Evolutionary conservation across 129 eudicot genomes (phyloP).

Genomic region (Chrysanthemum makinoi): DNA sequence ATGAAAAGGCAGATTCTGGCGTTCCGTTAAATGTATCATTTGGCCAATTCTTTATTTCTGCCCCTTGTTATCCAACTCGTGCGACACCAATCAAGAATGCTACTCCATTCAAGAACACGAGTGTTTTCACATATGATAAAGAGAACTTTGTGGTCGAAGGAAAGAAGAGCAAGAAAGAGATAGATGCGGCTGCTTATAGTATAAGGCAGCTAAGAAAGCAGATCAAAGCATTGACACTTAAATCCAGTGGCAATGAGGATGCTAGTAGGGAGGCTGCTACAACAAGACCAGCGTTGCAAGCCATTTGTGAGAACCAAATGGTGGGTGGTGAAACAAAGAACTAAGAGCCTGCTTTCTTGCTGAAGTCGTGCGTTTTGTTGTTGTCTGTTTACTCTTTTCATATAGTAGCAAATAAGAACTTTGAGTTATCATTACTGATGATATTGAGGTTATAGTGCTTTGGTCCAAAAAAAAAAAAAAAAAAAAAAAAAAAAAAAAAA

Average conservation of each 20-base stretch:
- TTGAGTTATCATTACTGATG: slow-evolving; percentile 2
- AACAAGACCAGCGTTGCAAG: slow-evolving; percentile 44
- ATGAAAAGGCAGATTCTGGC: slow-evolving; percentile 5
- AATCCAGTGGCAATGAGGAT: slow-evolving; percentile 1
- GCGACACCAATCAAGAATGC: slow-evolving; percentile 30
- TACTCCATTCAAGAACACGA: slow-evolving; percentile 4
- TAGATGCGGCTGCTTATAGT: slow-evolving; percentile 7
- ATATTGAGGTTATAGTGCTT: background rate
- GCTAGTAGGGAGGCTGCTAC: slow-evolving; percentile 16
- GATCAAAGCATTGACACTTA: slow-evolving; percentile 38
- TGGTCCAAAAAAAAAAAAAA: no score
- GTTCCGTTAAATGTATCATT: background rate
- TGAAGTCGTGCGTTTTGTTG: background rate
- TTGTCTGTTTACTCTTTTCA: background rate
- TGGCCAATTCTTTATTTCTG: background rate
- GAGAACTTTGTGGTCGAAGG: slow-evolving; percentile 42
- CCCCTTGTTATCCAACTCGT: background rate
- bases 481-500: no score
- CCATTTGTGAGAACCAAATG: slow-evolving; percentile 39
- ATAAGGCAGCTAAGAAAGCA: slow-evolving; percentile 43
- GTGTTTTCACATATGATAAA: slow-evolving; percentile 40
- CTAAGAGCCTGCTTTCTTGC: slow-evolving; percentile 2
- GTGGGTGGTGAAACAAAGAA: slow-evolving; percentile 16
- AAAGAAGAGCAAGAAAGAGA: slow-evolving; percentile 31
- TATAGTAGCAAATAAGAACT: background rate